phyloP scores from a whole-genome alignment of 768 basidiomycete genomes.

The Ephemerocybe angulata region DNA sequence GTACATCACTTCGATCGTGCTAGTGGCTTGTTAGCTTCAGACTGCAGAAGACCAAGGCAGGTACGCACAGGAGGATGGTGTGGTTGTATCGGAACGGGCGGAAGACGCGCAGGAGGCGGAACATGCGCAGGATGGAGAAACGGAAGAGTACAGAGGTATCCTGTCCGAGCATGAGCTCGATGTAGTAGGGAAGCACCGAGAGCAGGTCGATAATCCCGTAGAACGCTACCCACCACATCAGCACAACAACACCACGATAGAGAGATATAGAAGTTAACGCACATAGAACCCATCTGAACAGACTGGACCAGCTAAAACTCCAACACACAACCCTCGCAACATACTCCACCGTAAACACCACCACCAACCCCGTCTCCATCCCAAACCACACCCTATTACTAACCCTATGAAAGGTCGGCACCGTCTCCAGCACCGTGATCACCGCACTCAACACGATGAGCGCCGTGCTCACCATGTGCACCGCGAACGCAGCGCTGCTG shows the following conservation, averaged over 20 bases:
- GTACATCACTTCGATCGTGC: constrained; percentile 92
- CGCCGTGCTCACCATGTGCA: constrained; percentile 67
- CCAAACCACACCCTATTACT: constrained; percentile 80
- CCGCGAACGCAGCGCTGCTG: constrained; percentile 68
- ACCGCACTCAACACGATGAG: constrained; percentile 73
- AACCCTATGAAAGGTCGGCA: constrained; percentile 69
- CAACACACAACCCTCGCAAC: constrained; percentile 68
- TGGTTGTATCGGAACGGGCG: constrained; percentile 83
- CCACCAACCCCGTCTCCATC: constrained; percentile 78
- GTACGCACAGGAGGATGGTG: constrained; percentile 72
- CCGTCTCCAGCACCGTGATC: constrained; percentile 76
- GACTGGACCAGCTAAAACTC: constrained; percentile 60
- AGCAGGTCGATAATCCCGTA: constrained; percentile 84
- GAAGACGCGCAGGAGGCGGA: constrained; percentile 85
- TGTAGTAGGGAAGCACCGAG: constrained; percentile 85
- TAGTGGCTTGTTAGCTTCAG: constrained; percentile 21
- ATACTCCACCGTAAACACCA: constrained; percentile 86
- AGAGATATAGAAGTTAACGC: constrained; percentile 22
- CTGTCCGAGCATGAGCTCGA: constrained; percentile 78
- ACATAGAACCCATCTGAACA: constrained; percentile 72
- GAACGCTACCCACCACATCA: constrained; percentile 44
- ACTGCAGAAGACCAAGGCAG: not conserved
- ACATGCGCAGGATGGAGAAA: constrained; percentile 88
- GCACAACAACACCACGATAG: not conserved
- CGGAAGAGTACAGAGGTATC: constrained; percentile 91